A percentile compares a stretch with the other conserved stretches of the same genome.
These are phyloP conservation scores for Xylaria scruposa DNA, from an alignment of 495 filamentous ascomycete genomes.

Conservation along the genomic window DNA sequence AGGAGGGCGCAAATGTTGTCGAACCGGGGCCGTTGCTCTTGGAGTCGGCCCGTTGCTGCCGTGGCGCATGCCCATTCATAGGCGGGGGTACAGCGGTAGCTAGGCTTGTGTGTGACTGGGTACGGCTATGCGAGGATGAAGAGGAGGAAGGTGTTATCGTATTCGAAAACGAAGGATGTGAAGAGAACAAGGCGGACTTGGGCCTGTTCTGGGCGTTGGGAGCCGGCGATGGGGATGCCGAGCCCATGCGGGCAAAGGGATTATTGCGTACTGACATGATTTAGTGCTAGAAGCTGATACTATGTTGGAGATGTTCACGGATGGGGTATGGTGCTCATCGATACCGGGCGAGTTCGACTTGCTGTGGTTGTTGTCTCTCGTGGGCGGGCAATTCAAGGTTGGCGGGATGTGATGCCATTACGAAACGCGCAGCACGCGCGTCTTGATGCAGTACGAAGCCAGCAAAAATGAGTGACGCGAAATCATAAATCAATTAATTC, in stretches of 20 bases:
- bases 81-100: conserved; percentile 40
- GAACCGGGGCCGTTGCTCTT: conserved; percentile 58
- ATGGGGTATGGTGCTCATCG: background rate
- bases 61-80: conserved; percentile 39
- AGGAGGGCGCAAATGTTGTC: conserved; percentile 91
- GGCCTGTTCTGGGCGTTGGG: conserved; percentile 60
- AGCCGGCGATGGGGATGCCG: conserved; percentile 66
- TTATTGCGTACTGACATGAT: conserved; percentile 67
- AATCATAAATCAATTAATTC: background rate
- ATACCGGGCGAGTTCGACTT: background rate
- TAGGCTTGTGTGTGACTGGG: conserved; percentile 52
- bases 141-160: conserved; percentile 33
- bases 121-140: conserved; percentile 41
- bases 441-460: background rate
- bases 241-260: conserved; percentile 70
- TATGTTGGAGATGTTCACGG: conserved; percentile 10
- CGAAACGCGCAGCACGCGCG: conserved; percentile 24
- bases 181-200: conserved; percentile 72
- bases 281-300: conserved; percentile 47
- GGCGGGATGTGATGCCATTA: conserved; percentile 22
- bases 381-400: conserved; percentile 4
- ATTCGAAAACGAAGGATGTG: conserved; percentile 55
- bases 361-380: conserved; percentile 22
- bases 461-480: background rate
- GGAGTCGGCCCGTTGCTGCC: conserved; percentile 67